Base-by-base conservation (phyloP, 805 yeast species). In the Wickerhamomyces alni region DNA sequence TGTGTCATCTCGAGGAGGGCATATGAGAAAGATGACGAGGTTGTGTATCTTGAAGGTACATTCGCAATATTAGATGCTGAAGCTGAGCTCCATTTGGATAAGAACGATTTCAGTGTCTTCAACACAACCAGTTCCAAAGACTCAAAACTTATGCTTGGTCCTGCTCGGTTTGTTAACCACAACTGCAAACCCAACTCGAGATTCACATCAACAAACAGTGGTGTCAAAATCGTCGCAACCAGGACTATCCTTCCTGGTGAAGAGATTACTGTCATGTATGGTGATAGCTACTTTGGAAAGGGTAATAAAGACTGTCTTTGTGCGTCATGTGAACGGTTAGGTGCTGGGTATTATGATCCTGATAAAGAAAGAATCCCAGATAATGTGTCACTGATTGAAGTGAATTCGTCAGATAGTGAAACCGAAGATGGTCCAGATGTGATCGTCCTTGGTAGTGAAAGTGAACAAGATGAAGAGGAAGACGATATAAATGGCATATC, bases 91-190 rank as follows among this genome's bases (percentile, higher is more conserved):
- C 51, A 48, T 17, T 43, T 63, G 13, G 57, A 52, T 25, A 49
- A 57, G n/a, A 62, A 61, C 26, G 75, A 70, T 45, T 68, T 70
- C 44, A 66, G 72, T 35, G 61, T 70, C 21, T 61, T 70, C 30
- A 58, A 65, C 37, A 57, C 70, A 5, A 50, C 70, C 9, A 46
- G 44, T 24, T 17, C 33, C 1, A 55, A 55, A 10, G 50, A 46
- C 3, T 54, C 63, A 17, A 62, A 70, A 37, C 50, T 70, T 21
- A 66, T 71, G 74, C 54, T 71, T 30, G 76, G 76, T 0, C 76
- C 75, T 0, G 61, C 68, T 12, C 53, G 76, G 29, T 71, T 71
- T 45, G 66, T 70, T 8, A 71, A 71, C 46, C 76, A 71, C 46
- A 69, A 70, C 46, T 71, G 76, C 47, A 44, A 58, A n/a, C 62